phyloP scores from a whole-genome alignment of 1,284 basidiomycete species.

The Stygiomarasmius scandens region DNA sequence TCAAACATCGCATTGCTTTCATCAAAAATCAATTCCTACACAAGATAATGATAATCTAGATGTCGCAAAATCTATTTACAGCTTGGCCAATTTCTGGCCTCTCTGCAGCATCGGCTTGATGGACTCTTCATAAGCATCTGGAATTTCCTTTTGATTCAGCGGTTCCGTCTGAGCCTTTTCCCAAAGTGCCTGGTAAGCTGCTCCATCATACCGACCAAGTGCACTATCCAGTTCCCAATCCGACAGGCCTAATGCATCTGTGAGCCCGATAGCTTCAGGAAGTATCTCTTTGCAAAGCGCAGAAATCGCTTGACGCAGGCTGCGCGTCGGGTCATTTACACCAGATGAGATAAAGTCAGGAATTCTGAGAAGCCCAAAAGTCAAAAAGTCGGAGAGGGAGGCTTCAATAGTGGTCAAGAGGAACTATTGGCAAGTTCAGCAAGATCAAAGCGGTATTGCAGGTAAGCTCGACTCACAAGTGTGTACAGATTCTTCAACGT shows the following conservation, averaged over 20 bases:
- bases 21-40: too few species aligned
- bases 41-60: too few species aligned
- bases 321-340: slow-evolving; percentile 46
- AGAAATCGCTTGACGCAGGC: slow-evolving; percentile 58
- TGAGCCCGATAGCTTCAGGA: slow-evolving; percentile 70
- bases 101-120: slow-evolving; percentile 52
- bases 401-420: slow-evolving; percentile 61
- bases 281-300: slow-evolving; percentile 54
- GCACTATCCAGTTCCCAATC: slow-evolving; percentile 79
- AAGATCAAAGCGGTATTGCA: background rate
- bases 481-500: slow-evolving; percentile 48
- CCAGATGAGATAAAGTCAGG: slow-evolving; percentile 17
- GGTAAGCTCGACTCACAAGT: slow-evolving; percentile 45
- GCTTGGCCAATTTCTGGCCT: slow-evolving; percentile 38
- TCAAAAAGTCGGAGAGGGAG: slow-evolving; percentile 59
- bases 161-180: slow-evolving; percentile 65
- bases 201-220: slow-evolving; percentile 67
- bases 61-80: background rate
- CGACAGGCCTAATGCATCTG: slow-evolving; percentile 75
- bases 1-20: too few species aligned
- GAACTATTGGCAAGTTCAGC: slow-evolving; percentile 43
- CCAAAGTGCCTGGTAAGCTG: slow-evolving; percentile 73
- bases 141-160: slow-evolving; percentile 55
- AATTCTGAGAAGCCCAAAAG: slow-evolving; percentile 47
- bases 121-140: slow-evolving; percentile 55